Conservation (phyloP, 352 stramenopile genomes). For the Globisporangium ultimum region DNA sequence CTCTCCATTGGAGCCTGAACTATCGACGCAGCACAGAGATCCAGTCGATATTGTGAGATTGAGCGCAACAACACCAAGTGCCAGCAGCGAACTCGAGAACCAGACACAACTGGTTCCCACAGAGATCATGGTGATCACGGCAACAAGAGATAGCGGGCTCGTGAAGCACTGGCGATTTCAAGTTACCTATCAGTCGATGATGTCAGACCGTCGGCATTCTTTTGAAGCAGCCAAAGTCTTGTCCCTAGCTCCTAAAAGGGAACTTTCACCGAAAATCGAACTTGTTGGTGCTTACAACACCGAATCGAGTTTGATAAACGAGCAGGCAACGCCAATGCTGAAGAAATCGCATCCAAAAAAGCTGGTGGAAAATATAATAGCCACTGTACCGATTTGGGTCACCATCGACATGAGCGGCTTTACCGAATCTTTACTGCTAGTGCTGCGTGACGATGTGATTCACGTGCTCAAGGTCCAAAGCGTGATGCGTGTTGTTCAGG, state of each 20-base stretch:
- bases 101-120: background rate
- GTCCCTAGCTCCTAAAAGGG: background rate
- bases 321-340: constrained; percentile 9
- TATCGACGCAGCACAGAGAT: constrained; percentile 1
- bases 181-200: background rate
- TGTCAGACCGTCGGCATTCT: background rate
- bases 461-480: constrained; percentile 69
- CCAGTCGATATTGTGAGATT: constrained; percentile 1
- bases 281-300: constrained; percentile 27
- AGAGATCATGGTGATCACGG: constrained; percentile 31
- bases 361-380: constrained; percentile 15
- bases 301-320: background rate
- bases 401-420: constrained; percentile 47
- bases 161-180: constrained; percentile 43
- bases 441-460: constrained; percentile 48
- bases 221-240: background rate
- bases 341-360: constrained; percentile 1
- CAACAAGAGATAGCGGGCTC: constrained; percentile 22
- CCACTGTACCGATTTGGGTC: constrained; percentile 34
- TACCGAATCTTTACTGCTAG: constrained; percentile 46
- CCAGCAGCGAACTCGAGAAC: constrained; percentile 9
- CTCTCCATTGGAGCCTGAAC: constrained; percentile 13
- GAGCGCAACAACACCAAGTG: background rate
- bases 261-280: constrained; percentile 18
- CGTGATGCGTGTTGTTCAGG: constrained; percentile 29